phyloP scores from a whole-genome alignment of 2,329 filamentous ascomycete genomes.

The Phoma sp. region DNA sequence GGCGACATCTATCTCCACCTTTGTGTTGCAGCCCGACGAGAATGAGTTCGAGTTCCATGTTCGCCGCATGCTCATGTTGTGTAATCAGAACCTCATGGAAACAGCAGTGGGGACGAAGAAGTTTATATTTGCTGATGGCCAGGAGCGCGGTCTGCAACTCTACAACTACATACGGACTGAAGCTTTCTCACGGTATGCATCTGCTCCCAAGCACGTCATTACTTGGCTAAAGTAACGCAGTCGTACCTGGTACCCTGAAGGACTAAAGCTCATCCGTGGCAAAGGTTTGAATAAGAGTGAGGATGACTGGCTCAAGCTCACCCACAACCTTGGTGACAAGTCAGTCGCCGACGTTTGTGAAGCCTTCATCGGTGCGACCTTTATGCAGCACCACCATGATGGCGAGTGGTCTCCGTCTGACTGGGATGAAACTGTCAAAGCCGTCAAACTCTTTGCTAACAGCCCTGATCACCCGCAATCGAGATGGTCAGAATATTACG shows the following conservation, averaged over 20 bases:
- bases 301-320: conserved; percentile 62
- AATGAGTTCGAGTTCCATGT: conserved; percentile 90
- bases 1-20: conserved; percentile 89
- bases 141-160: conserved; percentile 56
- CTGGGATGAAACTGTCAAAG: conserved; percentile 67
- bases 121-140: conserved; percentile 45
- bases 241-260: conserved; percentile 87
- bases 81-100: conserved; percentile 88
- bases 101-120: conserved; percentile 62
- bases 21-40: conserved; percentile 74
- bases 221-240: conserved; percentile 45
- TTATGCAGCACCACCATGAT: conserved; percentile 61
- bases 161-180: conserved; percentile 83
- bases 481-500: conserved; percentile 75
- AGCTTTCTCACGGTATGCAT: conserved; percentile 71
- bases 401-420: conserved; percentile 52
- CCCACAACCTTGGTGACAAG: conserved; percentile 74
- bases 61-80: conserved; percentile 86
- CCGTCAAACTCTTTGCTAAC: conserved; percentile 73
- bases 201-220: background rate
- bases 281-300: conserved; percentile 65
- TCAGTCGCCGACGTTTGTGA: conserved; percentile 94
- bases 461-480: conserved; percentile 72
- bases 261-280: conserved; percentile 74
- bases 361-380: conserved; percentile 86